A percentile compares a stretch with the other conserved stretches of the same genome.
Evolutionary conservation across 1,284 basidiomycete species (phyloP).

Genomic region (Grifola frondosa): DNA sequence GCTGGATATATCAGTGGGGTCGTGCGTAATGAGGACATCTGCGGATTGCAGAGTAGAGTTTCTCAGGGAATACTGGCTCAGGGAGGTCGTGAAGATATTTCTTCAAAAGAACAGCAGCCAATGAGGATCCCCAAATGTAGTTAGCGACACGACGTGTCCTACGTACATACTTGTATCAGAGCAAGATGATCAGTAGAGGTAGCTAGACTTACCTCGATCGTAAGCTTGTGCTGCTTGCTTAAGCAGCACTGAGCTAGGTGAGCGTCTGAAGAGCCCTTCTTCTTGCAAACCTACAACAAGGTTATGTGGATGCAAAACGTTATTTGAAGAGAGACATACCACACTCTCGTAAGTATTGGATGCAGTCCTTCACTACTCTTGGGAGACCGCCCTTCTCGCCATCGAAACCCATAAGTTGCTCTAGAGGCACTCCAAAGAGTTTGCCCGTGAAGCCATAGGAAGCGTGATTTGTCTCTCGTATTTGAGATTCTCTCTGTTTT

Average conservation of each 20-base stretch:
- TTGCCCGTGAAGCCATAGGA: constrained; percentile 56
- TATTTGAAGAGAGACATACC: constrained; percentile 35
- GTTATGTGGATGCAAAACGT: constrained; percentile 6
- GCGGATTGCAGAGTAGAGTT: constrained; percentile 61
- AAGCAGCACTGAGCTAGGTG: constrained; percentile 68
- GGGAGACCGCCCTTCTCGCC: constrained; percentile 81
- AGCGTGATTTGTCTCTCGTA: constrained; percentile 66
- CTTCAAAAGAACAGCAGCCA: constrained; percentile 83
- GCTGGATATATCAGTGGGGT: constrained; percentile 55
- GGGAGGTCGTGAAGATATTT: constrained; percentile 81
- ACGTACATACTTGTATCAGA: constrained; percentile 6
- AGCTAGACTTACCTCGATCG: constrained; percentile 56
- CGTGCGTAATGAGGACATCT: constrained; percentile 64
- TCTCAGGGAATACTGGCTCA: constrained; percentile 70
- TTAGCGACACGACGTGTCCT: constrained; percentile 77
- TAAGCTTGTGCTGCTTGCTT: constrained; percentile 79
- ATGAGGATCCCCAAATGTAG: constrained; percentile 73
- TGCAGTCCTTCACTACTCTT: constrained; percentile 74
- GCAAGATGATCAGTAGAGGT: not conserved
- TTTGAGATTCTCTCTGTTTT: constrained; percentile 75
- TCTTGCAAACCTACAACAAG: constrained; percentile 58
- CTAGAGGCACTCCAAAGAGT: constrained; percentile 78
- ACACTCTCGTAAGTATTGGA: constrained; percentile 66
- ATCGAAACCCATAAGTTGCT: constrained; percentile 77
- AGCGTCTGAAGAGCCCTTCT: constrained; percentile 80